Percentiles rank a stretch among this genome's conserved stretches.
These are phyloP conservation scores for Phlebiopsis flavidoalba DNA, from an alignment of 768 basidiomycete genomes.

Conservation along the genomic window DNA sequence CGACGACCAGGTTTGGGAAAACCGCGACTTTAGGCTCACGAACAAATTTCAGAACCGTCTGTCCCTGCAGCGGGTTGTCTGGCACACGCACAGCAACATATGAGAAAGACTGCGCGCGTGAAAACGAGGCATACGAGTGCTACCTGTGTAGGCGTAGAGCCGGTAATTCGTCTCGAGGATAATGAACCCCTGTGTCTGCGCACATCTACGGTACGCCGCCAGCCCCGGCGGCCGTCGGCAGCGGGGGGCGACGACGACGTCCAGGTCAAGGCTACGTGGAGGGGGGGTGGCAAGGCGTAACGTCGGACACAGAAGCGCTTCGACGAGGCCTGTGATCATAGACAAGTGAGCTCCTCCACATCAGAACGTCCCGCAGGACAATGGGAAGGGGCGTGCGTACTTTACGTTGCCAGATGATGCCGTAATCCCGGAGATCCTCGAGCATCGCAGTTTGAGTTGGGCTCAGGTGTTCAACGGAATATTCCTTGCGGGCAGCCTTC, in stretches of 20 bases:
- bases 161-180: conserved; percentile 98
- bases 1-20: conserved; percentile 96
- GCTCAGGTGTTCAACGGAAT: conserved; percentile 77
- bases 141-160: conserved; percentile 96
- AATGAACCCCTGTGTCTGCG: conserved; percentile 81
- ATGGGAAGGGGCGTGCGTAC: conserved; percentile 35
- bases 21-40: conserved; percentile 86
- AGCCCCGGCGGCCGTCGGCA: conserved; percentile 56
- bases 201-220: conserved; percentile 51
- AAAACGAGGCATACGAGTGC: conserved; percentile 3
- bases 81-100: conserved; percentile 12
- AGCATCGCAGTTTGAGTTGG: conserved; percentile 83
- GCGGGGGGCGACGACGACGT: conserved; percentile 85
- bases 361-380: not conserved
- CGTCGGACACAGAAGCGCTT: conserved; percentile 89
- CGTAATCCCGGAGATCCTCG: conserved; percentile 90
- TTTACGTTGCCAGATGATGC: conserved; percentile 84
- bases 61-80: conserved; percentile 97
- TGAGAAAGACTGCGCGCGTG: not conserved
- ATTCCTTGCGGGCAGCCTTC: conserved; percentile 54
- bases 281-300: conserved; percentile 90
- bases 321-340: conserved; percentile 48
- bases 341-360: not conserved
- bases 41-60: conserved; percentile 93
- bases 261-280: too few species aligned